Base-by-base conservation (phyloP, 352 stramenopile species). In the Elongisporangium anandrum region DNA sequence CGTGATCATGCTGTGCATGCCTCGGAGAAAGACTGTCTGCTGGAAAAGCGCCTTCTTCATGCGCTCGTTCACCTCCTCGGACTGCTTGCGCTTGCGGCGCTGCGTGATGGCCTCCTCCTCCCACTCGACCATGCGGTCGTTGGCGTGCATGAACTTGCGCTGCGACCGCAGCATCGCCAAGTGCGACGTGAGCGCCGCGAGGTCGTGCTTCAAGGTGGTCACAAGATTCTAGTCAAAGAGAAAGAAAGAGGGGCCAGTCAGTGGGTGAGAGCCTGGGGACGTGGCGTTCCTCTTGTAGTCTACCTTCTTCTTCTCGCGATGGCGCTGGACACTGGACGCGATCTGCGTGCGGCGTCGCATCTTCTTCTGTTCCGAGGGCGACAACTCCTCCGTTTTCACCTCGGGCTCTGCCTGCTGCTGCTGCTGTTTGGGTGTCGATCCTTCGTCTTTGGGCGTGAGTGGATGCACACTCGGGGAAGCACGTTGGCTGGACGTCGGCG, bases 11-110 rank as follows among this genome's bases (percentile, higher is more conserved):
- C 57, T 56, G 6, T 68, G 63, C 70, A 88, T 82, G 22, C 77
- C 80, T 41, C 72, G 65, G 22, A 90, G 57, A 49, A 88, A 90
- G 0, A 65, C 61, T 20, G 68, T 86, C 59, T 88, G 80, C 60
- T 90, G 70, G 63, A 90, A 90, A 50, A 90, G 60, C n/a, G 75
- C 80, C 49, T 79, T 72, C 72, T 90, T 90, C 41, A 90, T 61
- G 10, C 60, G 64, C 49, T 77, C 66, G 56, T 88, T 88, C 9
- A 63, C 62, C 26, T 84, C 68, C 59, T 88, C 77, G 0, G 65
- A 60, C 57, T 88, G 76, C 39, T 81, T 79, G 60, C 74, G 72
- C 64, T 87, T 87, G 60, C 76, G 72, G 50, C 76, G 69, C 57
- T 90, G 77, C 13, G 69, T 87, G 60, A 88, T 78, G 34, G 78